Base-by-base conservation (phyloP, 192 early-diverging fungal species). In the Rhizophagus clarus region DNA sequence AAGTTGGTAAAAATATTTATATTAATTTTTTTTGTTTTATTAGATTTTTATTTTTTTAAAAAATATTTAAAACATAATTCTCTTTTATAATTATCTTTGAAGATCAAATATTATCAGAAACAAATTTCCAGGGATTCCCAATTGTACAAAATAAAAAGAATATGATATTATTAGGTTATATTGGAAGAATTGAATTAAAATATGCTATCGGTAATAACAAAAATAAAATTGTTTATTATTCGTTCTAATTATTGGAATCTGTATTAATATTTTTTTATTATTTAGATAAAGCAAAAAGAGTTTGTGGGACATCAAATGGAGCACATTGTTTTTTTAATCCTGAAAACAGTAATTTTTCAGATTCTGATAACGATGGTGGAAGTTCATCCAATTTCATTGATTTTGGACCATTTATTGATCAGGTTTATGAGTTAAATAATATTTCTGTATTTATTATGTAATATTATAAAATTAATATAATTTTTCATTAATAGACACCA, bases 111-210 rank as follows among this genome's bases (percentile, higher is more conserved):
- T 80, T 94, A 6, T 73, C 83, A 3, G 83, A 86, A 9, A 88
- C 89, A 42, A 85, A 88, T 64, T 85, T 86, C 69, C 88, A 89
- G 75, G 94, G 93, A 22, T 95, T 93, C 69, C 95, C 95, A 0
- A 90, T 96, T 1, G 94, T 96, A 7, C 88, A 93, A 72, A 87
- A 91, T 70, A 80, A 82, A 42, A 85, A 81, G 12, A 86, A 84
- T 40, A 87, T 90, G 88, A 88, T 85, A 0, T 60, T 95, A 22
- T 84, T 93, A 28, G 95, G 95, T 9, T 95, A 93, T 49, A 94
- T 93, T 75, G 89, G 85, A 8, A 86, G 92, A 37, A 82, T 85
- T 4, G 90, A 93, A 80, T 80, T 93, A 31, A 76, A 83, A 20
- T 91, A 92, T 82, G 84, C 88, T 24, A 86, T 91, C 45, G 87